phyloP scores from a whole-genome alignment of 768 basidiomycete species.

The Tephrocybe sp. region DNA sequence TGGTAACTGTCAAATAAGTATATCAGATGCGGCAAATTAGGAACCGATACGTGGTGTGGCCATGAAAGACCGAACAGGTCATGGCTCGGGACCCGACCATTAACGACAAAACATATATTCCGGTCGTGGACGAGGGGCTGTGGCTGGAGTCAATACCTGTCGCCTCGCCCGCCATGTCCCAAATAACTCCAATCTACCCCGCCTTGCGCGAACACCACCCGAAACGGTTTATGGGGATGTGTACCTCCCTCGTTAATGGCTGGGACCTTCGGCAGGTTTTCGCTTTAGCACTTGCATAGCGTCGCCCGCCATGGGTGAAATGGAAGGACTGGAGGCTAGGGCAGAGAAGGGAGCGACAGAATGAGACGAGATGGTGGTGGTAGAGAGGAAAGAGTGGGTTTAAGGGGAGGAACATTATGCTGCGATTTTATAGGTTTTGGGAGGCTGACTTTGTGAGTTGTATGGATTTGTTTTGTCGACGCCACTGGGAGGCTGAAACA shows the following conservation, averaged over 20 bases:
- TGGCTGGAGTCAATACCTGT: conserved; percentile 11
- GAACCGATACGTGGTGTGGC: not conserved
- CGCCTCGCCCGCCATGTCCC: conserved; percentile 12
- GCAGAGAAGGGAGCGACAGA: not conserved
- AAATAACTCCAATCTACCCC: conserved; percentile 7
- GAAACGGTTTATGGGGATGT: conserved; percentile 10
- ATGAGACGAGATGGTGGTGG: not conserved
- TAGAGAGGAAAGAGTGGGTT: conserved; percentile 4
- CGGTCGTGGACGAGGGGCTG: conserved; percentile 9
- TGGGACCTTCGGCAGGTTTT: no score
- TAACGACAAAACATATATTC: no score
- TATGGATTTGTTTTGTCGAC: no score
- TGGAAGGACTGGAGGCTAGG: not conserved
- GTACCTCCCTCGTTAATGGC: not conserved
- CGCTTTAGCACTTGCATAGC: conserved; percentile 8
- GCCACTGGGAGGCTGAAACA: no score
- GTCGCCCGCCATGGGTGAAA: not conserved
- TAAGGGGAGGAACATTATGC: not conserved
- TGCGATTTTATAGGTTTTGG: conserved; percentile 4
- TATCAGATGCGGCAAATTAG: not conserved
- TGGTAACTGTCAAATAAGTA: not conserved
- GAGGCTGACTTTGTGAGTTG: conserved; percentile 7
- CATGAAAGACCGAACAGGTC: not conserved
- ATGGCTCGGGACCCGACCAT: not conserved
- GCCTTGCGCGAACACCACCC: conserved; percentile 11